phyloP scores from a whole-genome alignment of 495 filamentous ascomycete genomes.

The Xylaria flabelliformis region DNA sequence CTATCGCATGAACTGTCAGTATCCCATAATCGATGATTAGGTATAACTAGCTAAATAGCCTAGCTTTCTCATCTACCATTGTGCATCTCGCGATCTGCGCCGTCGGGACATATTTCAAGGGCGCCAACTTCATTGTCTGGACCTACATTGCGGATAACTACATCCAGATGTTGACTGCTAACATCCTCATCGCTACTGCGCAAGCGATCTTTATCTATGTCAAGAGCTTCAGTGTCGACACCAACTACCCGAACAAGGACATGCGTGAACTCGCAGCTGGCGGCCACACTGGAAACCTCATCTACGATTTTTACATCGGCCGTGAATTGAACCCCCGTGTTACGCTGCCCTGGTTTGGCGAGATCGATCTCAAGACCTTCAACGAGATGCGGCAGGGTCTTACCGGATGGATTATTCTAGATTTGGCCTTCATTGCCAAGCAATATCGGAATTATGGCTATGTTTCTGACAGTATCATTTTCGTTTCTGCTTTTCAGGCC shows the following conservation, averaged over 20 bases:
- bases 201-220: conserved; percentile 80
- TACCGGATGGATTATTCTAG: conserved; percentile 86
- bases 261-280: conserved; percentile 80
- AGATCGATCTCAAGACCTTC: conserved; percentile 89
- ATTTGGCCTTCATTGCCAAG: conserved; percentile 83
- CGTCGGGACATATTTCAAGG: conserved; percentile 76
- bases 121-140: conserved; percentile 86
- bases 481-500: conserved; percentile 78
- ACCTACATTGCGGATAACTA: conserved; percentile 93
- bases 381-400: conserved; percentile 91
- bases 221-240: conserved; percentile 79
- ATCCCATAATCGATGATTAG: neutral
- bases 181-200: conserved; percentile 72
- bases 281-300: conserved; percentile 79
- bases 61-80: conserved; percentile 79
- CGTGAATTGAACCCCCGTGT: conserved; percentile 95
- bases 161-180: conserved; percentile 80
- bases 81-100: conserved; percentile 70
- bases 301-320: conserved; percentile 98
- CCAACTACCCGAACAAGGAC: conserved; percentile 62
- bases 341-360: conserved; percentile 75
- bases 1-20: conserved; percentile 87
- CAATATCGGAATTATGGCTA: conserved; percentile 85
- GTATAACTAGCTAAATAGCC: conserved; percentile 13
- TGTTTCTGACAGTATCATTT: conserved; percentile 85